Conservation (phyloP, 805 yeast genomes). For the Vanderwaltozyma tropicalis region DNA sequence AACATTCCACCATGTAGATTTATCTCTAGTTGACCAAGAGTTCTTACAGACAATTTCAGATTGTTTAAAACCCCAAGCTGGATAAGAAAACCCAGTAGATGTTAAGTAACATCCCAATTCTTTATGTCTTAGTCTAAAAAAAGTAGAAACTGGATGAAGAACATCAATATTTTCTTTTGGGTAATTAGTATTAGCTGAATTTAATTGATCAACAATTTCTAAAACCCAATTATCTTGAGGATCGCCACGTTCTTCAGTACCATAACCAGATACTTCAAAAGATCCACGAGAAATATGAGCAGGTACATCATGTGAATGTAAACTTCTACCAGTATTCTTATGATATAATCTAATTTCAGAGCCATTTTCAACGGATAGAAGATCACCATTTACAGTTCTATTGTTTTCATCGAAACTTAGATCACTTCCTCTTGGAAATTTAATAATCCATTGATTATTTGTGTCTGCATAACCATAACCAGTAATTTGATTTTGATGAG, state of each 20-base stretch:
- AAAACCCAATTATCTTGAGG: constrained; percentile 67
- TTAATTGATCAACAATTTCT: constrained; percentile 54
- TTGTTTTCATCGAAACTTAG: constrained; percentile 25
- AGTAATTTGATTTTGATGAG: constrained; percentile 68
- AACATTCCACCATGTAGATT: constrained; percentile 83
- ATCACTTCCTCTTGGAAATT: constrained; percentile 35
- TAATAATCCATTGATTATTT: constrained; percentile 61
- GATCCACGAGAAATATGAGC: constrained; percentile 50
- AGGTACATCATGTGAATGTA: constrained; percentile 59
- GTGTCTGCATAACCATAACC: constrained; percentile 67
- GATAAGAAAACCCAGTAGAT: constrained; percentile 70
- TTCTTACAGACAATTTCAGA: constrained; percentile 84
- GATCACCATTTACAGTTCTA: constrained; percentile 9
- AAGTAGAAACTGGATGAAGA: constrained; percentile 74
- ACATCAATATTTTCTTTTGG: constrained; percentile 37
- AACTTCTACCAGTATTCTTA: constrained; percentile 49
- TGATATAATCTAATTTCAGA: constrained; percentile 54
- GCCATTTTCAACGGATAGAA: constrained; percentile 40
- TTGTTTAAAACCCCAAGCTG: constrained; percentile 97
- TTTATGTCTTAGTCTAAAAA: constrained; percentile 63
- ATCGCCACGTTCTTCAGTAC: constrained; percentile 56
- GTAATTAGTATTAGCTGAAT: constrained; percentile 23
- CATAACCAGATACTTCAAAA: constrained; percentile 66
- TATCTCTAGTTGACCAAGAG: constrained; percentile 60
- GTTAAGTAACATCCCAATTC: constrained; percentile 74